Base-by-base conservation (phyloP, 768 basidiomycete genomes). In the Clitopilus passeckerianus region DNA sequence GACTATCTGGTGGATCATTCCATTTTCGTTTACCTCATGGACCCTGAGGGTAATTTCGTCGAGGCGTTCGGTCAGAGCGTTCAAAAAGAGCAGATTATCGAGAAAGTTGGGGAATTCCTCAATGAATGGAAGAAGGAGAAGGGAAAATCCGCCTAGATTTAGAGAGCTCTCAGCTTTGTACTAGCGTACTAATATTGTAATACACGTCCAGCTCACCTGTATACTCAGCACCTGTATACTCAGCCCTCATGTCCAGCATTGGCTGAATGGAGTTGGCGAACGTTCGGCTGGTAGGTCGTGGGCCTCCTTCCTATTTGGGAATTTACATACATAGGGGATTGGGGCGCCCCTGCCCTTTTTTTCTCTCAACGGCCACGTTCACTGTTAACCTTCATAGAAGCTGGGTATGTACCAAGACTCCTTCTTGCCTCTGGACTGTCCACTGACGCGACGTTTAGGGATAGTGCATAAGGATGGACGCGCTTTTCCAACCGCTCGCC, bases 21-120 rank as follows among this genome's bases (percentile, higher is more conserved):
- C 43, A 96, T 97, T 71, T 98, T 94, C 74, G 91, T 99, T 65
- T 99, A 99, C 74, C 83, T 99, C 34, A 97, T 99, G 94, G 95
- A 98, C 67, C 96, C 97, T 1, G 73, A 86, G 5, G 97, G 96
- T 1, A 81, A 89, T 68, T 99, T 98, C 65, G 92, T 98, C 0
- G 95, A 98, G 62, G 97, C 97, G 0, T 98, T 98, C 71, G 97
- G 97, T 5, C 94, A 97, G 77, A 82, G 80, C 54, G 87, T 81
- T 57, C 81, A 81, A 0, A 79, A 83, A 12, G 82, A 86, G 20
- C 89, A 92, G 8, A 87, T 97, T 12, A 74, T 85, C 10, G 75
- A 76, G 50, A 84, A 84, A 65, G 81, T 90, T 53, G 71, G 78
- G 57, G 82, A 84, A 65, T 83, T 67, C 12, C 64, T 84, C 41